Percentiles rank a stretch among this genome's conserved stretches.
Conservation (phyloP, 2,329 filamentous ascomycete species). For the Talaromyces rugulosus region DNA sequence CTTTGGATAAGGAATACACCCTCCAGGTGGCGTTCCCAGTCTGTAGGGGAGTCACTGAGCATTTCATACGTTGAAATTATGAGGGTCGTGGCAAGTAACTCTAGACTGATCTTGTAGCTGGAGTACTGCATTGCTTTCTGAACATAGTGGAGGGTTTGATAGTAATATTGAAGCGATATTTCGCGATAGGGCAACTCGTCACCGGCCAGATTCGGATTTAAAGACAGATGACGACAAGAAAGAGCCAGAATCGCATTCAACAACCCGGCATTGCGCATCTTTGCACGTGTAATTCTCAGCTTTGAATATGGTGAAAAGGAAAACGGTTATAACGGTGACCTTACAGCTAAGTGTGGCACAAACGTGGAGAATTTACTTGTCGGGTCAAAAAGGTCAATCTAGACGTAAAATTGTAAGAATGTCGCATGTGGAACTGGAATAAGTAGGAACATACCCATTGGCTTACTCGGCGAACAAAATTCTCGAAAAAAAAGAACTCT, state of each 20-base stretch:
- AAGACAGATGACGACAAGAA: slow-evolving; percentile 19
- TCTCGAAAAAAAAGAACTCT: slow-evolving; percentile 14
- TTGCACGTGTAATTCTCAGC: background rate
- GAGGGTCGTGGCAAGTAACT: slow-evolving; percentile 24
- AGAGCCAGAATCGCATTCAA: slow-evolving; percentile 26
- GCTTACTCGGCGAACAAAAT: slow-evolving; percentile 17
- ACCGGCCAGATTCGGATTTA: slow-evolving; percentile 13
- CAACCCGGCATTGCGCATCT: slow-evolving; percentile 21
- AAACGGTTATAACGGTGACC: background rate
- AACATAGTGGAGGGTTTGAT: slow-evolving; percentile 25
- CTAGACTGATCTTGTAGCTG: slow-evolving; percentile 21
- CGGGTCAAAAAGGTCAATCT: slow-evolving; percentile 22
- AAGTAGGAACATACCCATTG: slow-evolving; percentile 14
- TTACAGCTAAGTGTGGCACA: slow-evolving; percentile 17
- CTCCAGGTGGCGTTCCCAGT: slow-evolving; percentile 26
- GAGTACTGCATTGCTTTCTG: slow-evolving; percentile 24
- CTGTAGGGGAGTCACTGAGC: slow-evolving; percentile 25
- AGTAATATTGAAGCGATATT: slow-evolving; percentile 23
- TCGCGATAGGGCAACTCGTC: slow-evolving; percentile 12
- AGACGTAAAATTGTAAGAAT: background rate
- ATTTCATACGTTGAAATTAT: slow-evolving; percentile 28
- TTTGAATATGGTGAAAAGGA: too few relatives aligned
- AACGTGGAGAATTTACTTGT: slow-evolving; percentile 19
- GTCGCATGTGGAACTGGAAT: too few relatives aligned
- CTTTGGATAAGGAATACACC: slow-evolving; percentile 26